Base-by-base conservation (phyloP, 805 yeast genomes). In the Kurtzmaniella fragi region DNA sequence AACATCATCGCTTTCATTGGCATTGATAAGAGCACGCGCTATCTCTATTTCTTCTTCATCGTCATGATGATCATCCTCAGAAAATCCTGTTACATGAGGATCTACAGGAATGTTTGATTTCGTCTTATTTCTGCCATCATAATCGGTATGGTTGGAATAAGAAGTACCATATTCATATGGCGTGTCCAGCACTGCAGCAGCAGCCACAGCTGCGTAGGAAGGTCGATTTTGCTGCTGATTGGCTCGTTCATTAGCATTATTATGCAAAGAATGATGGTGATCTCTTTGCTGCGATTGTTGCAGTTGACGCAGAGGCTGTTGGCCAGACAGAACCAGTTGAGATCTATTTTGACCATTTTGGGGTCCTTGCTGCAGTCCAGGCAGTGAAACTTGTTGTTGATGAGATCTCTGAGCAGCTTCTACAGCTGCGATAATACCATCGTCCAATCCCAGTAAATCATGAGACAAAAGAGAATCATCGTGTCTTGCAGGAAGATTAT, bases 21-120 rank as follows among this genome's bases (percentile, higher is more conserved):
- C 81, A 43, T 78, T 82, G 35, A 80, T 78, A 48, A 80, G 60
- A 0, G 84, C 86, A 32, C 82, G 62, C 1, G 86, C 85, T 47
- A 80, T 80, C 34, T 78, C 83, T 29, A 79, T 75, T 46, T 78
- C 84, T 35, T 73, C 78, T 5, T 75, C 78, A 5, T 67, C 62
- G 8, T 50, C 59, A 57, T 49, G 67, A 31, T 57, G 59, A 57
- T 48, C 66, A 34, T 62, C 60, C 12, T 59, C 58, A 34, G 64
- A 73, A 45, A 70, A 76, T 0, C 70, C 77, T 31, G 70, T 58
- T 4, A 77, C 82, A 40, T 74, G 79, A 1, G 83, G 82, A 52
- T 79, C 84, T 5, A 77, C 82, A 0, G 80, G 78, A 4, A 73
- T 68, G 11, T 61, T 64, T 39, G 41, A 6, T 49, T 40, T 25